phyloP scores from a whole-genome alignment of 352 stramenopile species.

The Thalassiosira livingstoniorum region DNA sequence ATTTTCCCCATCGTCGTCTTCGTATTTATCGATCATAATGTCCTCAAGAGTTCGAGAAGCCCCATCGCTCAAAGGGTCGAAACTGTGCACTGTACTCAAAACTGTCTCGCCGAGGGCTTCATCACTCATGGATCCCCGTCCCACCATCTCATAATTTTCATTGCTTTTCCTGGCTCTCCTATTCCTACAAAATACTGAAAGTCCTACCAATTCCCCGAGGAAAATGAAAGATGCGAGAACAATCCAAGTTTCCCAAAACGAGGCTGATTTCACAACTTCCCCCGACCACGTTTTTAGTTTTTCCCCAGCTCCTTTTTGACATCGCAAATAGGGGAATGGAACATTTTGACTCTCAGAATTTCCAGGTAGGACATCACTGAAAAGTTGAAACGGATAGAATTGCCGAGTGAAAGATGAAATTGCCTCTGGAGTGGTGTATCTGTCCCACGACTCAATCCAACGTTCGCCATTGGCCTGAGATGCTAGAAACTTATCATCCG shows the following conservation, averaged over 20 bases:
- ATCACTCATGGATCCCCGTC: not conserved
- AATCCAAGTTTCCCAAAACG: conserved; percentile 61
- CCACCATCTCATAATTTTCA: not conserved
- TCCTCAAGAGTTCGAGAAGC: conserved; percentile 10
- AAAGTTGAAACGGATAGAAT: too few species aligned
- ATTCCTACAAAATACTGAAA: not conserved
- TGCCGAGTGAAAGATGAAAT: conserved; percentile 5
- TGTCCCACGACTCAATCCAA: conserved; percentile 52
- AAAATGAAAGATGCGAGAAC: conserved; percentile 32
- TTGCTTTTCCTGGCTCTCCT: not conserved
- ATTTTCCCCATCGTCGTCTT: not conserved
- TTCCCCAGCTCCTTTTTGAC: conserved; percentile 59
- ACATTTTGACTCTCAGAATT: conserved; percentile 21
- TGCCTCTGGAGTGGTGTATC: conserved; percentile 11
- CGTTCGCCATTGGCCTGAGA: conserved; percentile 36
- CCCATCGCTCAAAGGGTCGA: not conserved
- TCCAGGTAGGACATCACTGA: too few species aligned
- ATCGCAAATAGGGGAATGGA: conserved; percentile 58
- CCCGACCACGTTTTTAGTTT: conserved; percentile 49
- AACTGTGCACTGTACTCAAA: not conserved
- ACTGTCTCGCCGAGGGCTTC: not conserved
- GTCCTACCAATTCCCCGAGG: conserved; percentile 19
- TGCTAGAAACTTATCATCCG: conserved; percentile 35
- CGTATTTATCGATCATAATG: not conserved
- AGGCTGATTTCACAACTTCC: conserved; percentile 46